Evolutionary conservation across 345 rosid species (phyloP).

Genomic region (Clausena lansium): DNA sequence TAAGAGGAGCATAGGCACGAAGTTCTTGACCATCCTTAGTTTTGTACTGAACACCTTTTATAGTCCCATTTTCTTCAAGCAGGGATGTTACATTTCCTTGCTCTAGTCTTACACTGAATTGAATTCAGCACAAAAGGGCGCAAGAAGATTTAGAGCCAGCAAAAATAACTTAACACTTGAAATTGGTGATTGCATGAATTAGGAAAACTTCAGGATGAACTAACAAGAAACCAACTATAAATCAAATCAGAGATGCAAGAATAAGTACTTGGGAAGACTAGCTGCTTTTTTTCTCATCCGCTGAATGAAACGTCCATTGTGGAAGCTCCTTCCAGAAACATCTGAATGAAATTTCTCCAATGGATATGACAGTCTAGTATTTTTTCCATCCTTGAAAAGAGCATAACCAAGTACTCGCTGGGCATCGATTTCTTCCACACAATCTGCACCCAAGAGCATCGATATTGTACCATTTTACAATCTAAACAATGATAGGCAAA

Average conservation of each 20-base stretch:
- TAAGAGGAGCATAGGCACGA: constrained; percentile 46
- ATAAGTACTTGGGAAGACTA: constrained; percentile 38
- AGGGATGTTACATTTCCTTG: constrained; percentile 55
- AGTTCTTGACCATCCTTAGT: constrained; percentile 46
- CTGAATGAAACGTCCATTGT: constrained; percentile 53
- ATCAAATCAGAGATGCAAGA: neutral
- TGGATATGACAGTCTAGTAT: constrained; percentile 39
- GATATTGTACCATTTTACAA: neutral
- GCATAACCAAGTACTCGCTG: constrained; percentile 51
- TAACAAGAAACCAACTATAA: neutral
- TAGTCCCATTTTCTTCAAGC: constrained; percentile 46
- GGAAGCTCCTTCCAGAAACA: constrained; percentile 51
- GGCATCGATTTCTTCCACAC: constrained; percentile 53
- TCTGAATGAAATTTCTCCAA: constrained; percentile 43
- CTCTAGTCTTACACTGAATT: constrained; percentile 40
- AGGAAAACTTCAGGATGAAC: neutral
- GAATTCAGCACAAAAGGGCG: neutral
- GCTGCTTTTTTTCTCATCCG: constrained; percentile 56
- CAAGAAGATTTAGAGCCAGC: constrained; percentile 10
- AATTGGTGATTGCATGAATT: neutral
- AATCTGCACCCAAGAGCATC: constrained; percentile 31
- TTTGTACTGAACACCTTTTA: constrained; percentile 54
- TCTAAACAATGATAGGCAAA: neutral
- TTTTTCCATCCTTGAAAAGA: constrained; percentile 48
- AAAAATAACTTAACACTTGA: neutral